Conservation (phyloP, 139 green algal species). For the Micromonas commoda region DNA sequence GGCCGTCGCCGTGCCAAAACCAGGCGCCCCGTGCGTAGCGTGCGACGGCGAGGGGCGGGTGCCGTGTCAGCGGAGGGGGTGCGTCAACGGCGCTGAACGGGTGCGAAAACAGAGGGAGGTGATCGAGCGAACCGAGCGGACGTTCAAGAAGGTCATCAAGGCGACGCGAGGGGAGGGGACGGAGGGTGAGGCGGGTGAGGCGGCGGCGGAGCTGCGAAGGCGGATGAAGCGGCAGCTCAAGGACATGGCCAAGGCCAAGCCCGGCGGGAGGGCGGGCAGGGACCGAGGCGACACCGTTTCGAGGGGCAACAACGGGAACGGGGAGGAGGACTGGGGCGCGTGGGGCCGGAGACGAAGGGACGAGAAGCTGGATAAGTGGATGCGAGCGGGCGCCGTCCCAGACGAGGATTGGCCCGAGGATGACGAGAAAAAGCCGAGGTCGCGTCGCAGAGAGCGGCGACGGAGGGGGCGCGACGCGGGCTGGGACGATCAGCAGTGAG, state of each 20-base stretch:
- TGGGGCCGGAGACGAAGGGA: neutral
- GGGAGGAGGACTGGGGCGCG: neutral
- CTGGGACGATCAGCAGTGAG: too few species aligned
- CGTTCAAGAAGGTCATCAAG: neutral
- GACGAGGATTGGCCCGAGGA: neutral
- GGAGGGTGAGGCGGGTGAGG: neutral
- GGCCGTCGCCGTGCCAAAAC: neutral
- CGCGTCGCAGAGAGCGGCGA: too few species aligned
- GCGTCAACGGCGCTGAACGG: neutral
- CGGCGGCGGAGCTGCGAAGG: neutral
- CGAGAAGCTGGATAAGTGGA: slow-evolving; percentile 2
- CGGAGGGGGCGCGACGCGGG: too few species aligned
- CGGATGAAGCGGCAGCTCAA: slow-evolving; percentile 1
- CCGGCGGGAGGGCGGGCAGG: neutral
- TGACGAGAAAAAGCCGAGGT: too few species aligned
- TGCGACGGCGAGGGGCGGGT: slow-evolving; percentile 6
- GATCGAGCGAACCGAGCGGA: neutral
- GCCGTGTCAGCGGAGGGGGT: neutral
- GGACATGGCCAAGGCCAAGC: neutral
- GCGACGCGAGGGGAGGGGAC: neutral
- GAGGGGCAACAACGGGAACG: neutral
- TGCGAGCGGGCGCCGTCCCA: neutral
- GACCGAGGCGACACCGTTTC: neutral
- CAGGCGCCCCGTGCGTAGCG: neutral
- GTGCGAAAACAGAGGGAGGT: neutral